Evolutionary conservation across 176 grass and related monocot genomes (phyloP), one percentile per base, ranked within the genome.

Genomic region (Zoysia japonica): DNA sequence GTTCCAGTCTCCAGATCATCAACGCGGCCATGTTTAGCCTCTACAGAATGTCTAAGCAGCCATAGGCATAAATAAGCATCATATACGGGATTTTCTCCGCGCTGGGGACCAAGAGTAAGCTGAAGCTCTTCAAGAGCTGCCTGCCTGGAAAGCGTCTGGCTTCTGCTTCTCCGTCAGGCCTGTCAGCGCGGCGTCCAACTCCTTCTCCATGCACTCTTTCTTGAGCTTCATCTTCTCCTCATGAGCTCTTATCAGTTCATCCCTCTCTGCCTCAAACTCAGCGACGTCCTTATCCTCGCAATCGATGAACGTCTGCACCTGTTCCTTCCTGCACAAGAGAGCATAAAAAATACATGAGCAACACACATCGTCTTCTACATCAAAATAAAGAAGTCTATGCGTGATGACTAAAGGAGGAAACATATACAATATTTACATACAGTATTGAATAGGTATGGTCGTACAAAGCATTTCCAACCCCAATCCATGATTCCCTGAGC

Each of bases 81-180:
- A 74, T 60, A 2, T 48, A 53, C 1, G 46, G 48, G 11, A 53
- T 45, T 83, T 6, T 60, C 6, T 41, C 37, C 3, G 7, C 51
- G 51, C 70, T 44, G 35, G 37, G 49, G 49, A 38, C 67, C 14
- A 16, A 53, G 2, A 1, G 47, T 28, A 28, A 37, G 63, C 14
- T n/a, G 15, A 3, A 53, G 47, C 39, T 28, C 28, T 42, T 88
- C 65, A 88, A 5, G 76, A 55, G 77, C 42, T 81, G 49, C 81
- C 81, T 60, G 78, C 78, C 57, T 88, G 71, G 79, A 98, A 93
- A 72, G 50, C 84, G 53, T 80, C 78, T n/a, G 86, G 90, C 80
- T 89, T 85, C 47, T 85, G 88, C 60, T 89, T 89, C 20, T 99
- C 86, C 92, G 93, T 93, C 72, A 99, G 71, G 11, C 47, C 8